Evolutionary conservation across 306 rosid species (phyloP), one percentile per base, ranked within the genome.

Genomic region (Dryas drummondii): DNA sequence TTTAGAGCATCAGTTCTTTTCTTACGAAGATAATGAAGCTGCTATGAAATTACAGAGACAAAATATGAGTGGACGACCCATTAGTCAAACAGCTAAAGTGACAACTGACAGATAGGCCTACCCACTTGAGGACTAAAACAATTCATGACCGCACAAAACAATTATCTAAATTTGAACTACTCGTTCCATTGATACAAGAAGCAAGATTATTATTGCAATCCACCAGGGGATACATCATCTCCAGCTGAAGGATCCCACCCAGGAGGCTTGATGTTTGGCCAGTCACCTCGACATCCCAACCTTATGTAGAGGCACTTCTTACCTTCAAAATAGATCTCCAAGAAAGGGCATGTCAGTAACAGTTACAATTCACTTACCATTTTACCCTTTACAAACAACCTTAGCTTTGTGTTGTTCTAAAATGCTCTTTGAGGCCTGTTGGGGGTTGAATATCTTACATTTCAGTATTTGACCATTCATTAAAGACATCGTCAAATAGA

Each of bases 211-310:
- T 44, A 61, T 17, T 48, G 66, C 17, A 13, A 32, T 41, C 76
- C 45, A 17, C 16, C 42, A 13, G 72, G 54, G 62, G 76, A 65
- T 45, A 52, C 55, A 42, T 55, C 84, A 27, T 74, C 80, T 78
- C 88, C 85, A 48, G 84, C 75, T 37, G 90, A 84, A 46, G 98
- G 98, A 85, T 90, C 92, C 98, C 97, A 94, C 26, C 98, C 97
- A 5, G 97, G 98, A 63, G 97, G 97, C 72, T 94, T 84, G 86
- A 91, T 87, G 76, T 91, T 87, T 49, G 98, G 97, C 98, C 98
- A 94, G 76, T 94, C 98, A 44, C 97, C 97, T 0, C 98, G 97
- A 68, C 98, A 88, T 77, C 98, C 98, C 81, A 90, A 72, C 75
- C 98, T 90, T 81, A 94, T 85, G 76, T 94, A 91, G 8, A 94